Percentiles rank a stretch among this genome's conserved stretches.
Evolutionary conservation across 345 rosid genomes (phyloP).

Genomic region (Hirschfeldia incana): DNA sequence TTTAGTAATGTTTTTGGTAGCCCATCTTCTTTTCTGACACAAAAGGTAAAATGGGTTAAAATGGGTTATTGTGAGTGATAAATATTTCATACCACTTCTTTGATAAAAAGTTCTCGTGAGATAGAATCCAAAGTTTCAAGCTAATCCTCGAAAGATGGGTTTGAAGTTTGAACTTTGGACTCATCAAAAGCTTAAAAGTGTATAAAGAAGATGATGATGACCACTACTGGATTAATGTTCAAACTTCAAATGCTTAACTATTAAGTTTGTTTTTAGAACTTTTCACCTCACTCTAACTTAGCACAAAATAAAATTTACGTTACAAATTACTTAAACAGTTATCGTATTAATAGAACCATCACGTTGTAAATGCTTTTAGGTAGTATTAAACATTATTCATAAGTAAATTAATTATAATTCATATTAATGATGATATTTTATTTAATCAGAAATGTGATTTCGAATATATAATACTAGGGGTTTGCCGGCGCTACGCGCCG

Average conservation of each 20-base stretch:
- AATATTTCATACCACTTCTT: not conserved
- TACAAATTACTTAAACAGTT: too few species aligned
- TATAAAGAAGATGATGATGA: not conserved
- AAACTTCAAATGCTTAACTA: not conserved
- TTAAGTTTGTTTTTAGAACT: not conserved
- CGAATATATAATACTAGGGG: too few species aligned
- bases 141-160: not conserved
- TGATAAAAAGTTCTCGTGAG: slow-evolving; percentile 9
- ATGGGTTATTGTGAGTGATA: not conserved
- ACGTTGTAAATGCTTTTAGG: too few species aligned
- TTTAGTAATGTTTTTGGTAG: too few species aligned
- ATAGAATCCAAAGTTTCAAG: not conserved
- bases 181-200: not conserved
- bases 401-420: too few species aligned
- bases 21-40: not conserved
- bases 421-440: too few species aligned
- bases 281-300: not conserved
- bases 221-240: not conserved
- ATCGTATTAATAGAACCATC: too few species aligned
- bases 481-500: too few species aligned
- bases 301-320: not conserved
- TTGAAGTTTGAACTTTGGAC: too few species aligned
- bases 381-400: too few species aligned
- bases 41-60: not conserved
- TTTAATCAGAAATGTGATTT: too few species aligned